Base-by-base conservation (phyloP, 140 eudicot genomes). In the Oenanthe javanica region DNA sequence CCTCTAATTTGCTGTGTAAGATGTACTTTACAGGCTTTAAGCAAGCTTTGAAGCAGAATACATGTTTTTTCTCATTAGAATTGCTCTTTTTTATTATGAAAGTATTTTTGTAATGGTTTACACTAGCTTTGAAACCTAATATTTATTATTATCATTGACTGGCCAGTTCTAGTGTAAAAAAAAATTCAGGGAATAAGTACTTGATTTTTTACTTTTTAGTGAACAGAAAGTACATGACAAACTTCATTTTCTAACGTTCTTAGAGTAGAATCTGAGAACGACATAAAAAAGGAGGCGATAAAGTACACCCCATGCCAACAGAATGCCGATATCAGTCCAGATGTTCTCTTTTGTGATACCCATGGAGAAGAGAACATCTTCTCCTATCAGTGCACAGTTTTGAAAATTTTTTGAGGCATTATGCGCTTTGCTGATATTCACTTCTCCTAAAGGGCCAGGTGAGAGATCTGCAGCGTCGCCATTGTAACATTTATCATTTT, bases 261-360 rank as follows among this genome's bases (percentile, higher is more conserved):
- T 92, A 79, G 97, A 92, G 77, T 92, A 92, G 80, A 92, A 92
- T 80, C 97, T 88, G 45, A 92, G 87, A 77, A 92, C 97, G 31
- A 92, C 91, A 9, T 92, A 92, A 84, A 92, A 92, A 85, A 86
- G 80, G 54, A 92, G 86, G 23, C 96, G 92, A 81, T 92, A 92
- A 66, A 92, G 84, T 49, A 92, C 92, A 4, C 97, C 97, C 97
- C 97, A 92, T 5, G 90, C 90, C 80, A 92, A 81, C 89, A 92
- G 82, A 6, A 92, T 87, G 80, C 77, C 90, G 2, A 92, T 77
- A 75, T 90, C 96, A 49, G 79, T 83, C 97, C 96, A 92, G 2
- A 89, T 84, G 49, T 81, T 86, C 78, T 90, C 91, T 77, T 79
- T 75, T 16, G 81, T 84, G 57, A 92, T 87, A 51, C 84, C 93